Percentiles rank a stretch among this genome's conserved stretches.
Evolutionary conservation across 2,329 filamentous ascomycete species (phyloP).

Genomic region (Graphilbum fragrans): DNA sequence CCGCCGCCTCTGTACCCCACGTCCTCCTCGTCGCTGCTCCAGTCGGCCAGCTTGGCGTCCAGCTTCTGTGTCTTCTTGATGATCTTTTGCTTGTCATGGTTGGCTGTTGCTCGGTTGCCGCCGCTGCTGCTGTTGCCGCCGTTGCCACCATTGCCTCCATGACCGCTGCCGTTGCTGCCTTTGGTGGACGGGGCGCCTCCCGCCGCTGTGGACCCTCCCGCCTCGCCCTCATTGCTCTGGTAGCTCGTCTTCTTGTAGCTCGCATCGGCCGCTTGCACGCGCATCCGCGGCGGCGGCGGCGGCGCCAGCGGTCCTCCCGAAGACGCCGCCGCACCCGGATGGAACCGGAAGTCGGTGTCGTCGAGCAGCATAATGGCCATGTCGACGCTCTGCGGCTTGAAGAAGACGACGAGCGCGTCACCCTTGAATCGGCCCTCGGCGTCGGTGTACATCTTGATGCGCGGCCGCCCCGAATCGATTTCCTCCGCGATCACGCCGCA

Average conservation of each 20-base stretch:
- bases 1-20: constrained; percentile 58
- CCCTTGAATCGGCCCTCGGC: constrained; percentile 79
- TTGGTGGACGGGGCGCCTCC: constrained; percentile 11
- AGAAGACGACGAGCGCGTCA: constrained; percentile 86
- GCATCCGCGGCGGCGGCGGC: constrained; percentile 46
- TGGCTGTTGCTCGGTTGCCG: constrained; percentile 19
- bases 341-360: constrained; percentile 66
- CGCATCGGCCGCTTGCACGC: constrained; percentile 72
- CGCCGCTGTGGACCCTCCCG: too few species aligned
- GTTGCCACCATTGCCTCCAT: constrained; percentile 7
- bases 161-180: constrained; percentile 3
- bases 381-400: constrained; percentile 84
- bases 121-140: not conserved
- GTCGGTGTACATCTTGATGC: constrained; percentile 88
- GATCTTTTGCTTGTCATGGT: constrained; percentile 74
- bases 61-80: constrained; percentile 86
- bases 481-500: constrained; percentile 90
- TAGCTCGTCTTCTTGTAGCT: constrained; percentile 87
- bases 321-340: constrained; percentile 15
- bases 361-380: constrained; percentile 73
- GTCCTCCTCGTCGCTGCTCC: constrained; percentile 77
- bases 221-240: too few species aligned
- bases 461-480: constrained; percentile 74
- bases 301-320: constrained; percentile 25
- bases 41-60: constrained; percentile 84